These are phyloP conservation scores for Phanerochaete sordida DNA, from an alignment of 768 basidiomycete genomes.

Conservation along the genomic window DNA sequence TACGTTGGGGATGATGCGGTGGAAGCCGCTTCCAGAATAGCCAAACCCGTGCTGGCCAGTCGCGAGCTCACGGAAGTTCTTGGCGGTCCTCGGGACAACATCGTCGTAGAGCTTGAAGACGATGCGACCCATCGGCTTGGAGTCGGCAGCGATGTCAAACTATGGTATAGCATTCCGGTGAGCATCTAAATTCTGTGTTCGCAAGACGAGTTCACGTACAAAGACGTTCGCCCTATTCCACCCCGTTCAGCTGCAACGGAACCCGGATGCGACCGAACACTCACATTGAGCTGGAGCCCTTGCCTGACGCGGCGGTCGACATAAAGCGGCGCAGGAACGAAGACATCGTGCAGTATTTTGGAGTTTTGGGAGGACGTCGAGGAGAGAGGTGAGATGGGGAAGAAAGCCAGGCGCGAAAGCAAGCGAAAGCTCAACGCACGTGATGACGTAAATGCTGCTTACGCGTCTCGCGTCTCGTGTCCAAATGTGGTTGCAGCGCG, in stretches of 20 bases:
- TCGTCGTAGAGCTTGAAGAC: conserved; percentile 85
- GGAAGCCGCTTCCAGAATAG: conserved; percentile 70
- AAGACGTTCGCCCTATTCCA: conserved; percentile 23
- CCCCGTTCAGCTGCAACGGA: neutral
- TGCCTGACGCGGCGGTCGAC: conserved; percentile 16
- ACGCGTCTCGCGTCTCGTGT: neutral
- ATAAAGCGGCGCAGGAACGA: conserved; percentile 20
- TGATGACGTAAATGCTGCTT: neutral
- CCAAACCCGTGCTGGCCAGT: conserved; percentile 74
- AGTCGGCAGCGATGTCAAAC: conserved; percentile 64
- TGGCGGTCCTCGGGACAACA: conserved; percentile 68
- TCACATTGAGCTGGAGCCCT: conserved; percentile 14
- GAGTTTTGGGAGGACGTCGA: neutral
- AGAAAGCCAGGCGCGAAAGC: neutral
- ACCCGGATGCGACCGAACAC: neutral
- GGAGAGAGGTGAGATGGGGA: neutral
- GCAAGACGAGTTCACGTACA: neutral
- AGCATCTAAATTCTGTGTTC: neutral
- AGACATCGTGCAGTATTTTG: conserved; percentile 13
- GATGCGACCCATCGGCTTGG: conserved; percentile 47
- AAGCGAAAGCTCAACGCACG: neutral
- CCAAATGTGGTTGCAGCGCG: neutral
- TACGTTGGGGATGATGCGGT: conserved; percentile 69
- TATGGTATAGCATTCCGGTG: conserved; percentile 20
- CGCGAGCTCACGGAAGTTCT: conserved; percentile 87